Percentiles rank a stretch among this genome's conserved stretches.
phyloP scores from a whole-genome alignment of 352 stramenopile genomes.

The Pythium biforme region DNA sequence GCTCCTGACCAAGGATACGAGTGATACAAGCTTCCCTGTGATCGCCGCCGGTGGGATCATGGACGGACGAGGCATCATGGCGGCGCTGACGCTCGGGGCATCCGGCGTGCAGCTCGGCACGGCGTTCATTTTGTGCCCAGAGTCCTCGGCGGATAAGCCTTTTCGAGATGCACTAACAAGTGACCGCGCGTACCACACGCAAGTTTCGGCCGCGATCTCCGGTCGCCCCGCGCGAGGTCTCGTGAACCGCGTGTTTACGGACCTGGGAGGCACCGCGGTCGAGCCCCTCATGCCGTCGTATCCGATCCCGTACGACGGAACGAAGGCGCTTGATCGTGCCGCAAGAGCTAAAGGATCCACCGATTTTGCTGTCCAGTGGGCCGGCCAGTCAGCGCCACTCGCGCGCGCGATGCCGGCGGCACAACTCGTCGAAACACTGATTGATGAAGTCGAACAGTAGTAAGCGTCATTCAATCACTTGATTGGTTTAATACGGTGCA shows the following conservation, averaged over 20 bases:
- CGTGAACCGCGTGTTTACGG: constrained; percentile 38
- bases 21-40: constrained; percentile 34
- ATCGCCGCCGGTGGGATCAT: constrained; percentile 63
- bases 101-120: constrained; percentile 63
- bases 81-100: constrained; percentile 43
- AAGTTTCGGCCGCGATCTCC: constrained; percentile 36
- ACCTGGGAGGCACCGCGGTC: constrained; percentile 21
- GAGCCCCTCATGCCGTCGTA: constrained; percentile 17
- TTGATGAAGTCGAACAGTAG: constrained; percentile 1
- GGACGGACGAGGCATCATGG: constrained; percentile 39
- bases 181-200: constrained; percentile 24
- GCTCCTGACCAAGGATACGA: constrained; percentile 39
- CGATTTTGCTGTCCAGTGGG: constrained; percentile 28
- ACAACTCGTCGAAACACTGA: constrained; percentile 10
- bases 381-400: constrained; percentile 29
- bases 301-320: constrained; percentile 22
- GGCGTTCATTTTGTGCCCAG: constrained; percentile 49
- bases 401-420: constrained; percentile 31
- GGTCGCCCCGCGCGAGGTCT: constrained; percentile 44
- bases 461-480: background rate
- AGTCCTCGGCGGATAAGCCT: constrained; percentile 35
- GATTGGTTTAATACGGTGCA: background rate
- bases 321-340: constrained; percentile 18
- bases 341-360: constrained; percentile 15
- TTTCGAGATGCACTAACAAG: constrained; percentile 32